Conservation (phyloP, 805 yeast genomes). For the Candida easanensis region DNA sequence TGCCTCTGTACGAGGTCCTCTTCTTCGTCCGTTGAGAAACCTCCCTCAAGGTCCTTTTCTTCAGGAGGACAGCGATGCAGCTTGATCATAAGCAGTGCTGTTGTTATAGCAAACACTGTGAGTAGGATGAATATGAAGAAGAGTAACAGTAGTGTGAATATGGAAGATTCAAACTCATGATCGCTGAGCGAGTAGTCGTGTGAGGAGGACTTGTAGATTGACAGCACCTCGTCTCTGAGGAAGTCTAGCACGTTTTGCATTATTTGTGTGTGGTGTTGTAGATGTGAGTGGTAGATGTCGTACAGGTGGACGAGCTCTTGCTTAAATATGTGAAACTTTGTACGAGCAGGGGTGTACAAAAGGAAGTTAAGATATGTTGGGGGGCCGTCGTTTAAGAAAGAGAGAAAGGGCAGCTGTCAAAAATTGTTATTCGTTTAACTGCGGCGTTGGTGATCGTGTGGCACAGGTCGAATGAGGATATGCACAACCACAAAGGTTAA, state of each 20-base stretch:
- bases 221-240: slow-evolving; percentile 11
- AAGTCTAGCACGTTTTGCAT: slow-evolving; percentile 7
- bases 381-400: too few species aligned
- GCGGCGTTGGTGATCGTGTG: too few species aligned
- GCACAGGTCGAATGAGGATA: too few species aligned
- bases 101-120: slow-evolving; percentile 13
- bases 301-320: too few species aligned
- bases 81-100: slow-evolving; percentile 15
- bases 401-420: too few species aligned
- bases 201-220: slow-evolving; percentile 14
- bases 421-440: too few species aligned
- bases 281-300: too few species aligned
- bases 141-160: slow-evolving; percentile 14
- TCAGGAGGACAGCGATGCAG: slow-evolving; percentile 18
- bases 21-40: neutral
- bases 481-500: too few species aligned
- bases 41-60: slow-evolving; percentile 3
- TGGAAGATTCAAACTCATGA: slow-evolving; percentile 15
- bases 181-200: slow-evolving; percentile 19
- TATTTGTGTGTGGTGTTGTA: neutral
- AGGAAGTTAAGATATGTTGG: too few species aligned
- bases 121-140: slow-evolving; percentile 17
- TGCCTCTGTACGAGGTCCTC: neutral
- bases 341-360: too few species aligned
- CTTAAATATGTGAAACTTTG: too few species aligned